Percentiles rank a stretch among this genome's conserved stretches.
phyloP scores from a whole-genome alignment of 495 filamentous ascomycete species.

The Aspergillus bridgeri region DNA sequence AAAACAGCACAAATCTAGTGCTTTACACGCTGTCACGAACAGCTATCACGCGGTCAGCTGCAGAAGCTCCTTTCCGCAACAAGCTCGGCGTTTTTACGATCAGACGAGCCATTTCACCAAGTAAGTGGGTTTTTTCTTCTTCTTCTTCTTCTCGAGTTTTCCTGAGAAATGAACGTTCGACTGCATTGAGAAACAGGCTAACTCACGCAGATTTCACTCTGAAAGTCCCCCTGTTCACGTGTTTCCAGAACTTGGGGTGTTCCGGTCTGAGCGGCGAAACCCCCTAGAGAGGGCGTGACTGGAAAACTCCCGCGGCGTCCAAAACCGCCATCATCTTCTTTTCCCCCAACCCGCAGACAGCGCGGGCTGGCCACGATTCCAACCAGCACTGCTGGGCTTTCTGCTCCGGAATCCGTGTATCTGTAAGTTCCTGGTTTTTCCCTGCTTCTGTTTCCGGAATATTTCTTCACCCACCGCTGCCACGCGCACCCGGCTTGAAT shows the following conservation, averaged over 20 bases:
- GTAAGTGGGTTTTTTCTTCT: too few species aligned
- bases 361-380: conserved; percentile 35
- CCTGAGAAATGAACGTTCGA: not conserved
- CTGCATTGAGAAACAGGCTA: not conserved
- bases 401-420: conserved; percentile 19
- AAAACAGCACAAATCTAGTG: not conserved
- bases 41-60: not conserved
- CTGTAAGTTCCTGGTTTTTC: conserved; percentile 16
- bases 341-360: conserved; percentile 29
- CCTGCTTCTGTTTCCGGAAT: not conserved
- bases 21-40: not conserved
- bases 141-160: not conserved
- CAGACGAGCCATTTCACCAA: not conserved
- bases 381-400: conserved; percentile 30
- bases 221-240: not conserved
- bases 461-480: not conserved
- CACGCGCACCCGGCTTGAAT: not conserved
- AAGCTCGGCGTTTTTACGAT: not conserved
- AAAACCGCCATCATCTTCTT: conserved; percentile 26
- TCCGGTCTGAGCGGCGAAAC: conserved; percentile 18
- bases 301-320: conserved; percentile 23
- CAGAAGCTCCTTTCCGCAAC: not conserved
- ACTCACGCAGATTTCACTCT: not conserved
- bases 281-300: conserved; percentile 26
- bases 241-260: conserved; percentile 14